phyloP scores from a whole-genome alignment of 352 stramenopile genomes.

The Globisporangium echinulatum region DNA sequence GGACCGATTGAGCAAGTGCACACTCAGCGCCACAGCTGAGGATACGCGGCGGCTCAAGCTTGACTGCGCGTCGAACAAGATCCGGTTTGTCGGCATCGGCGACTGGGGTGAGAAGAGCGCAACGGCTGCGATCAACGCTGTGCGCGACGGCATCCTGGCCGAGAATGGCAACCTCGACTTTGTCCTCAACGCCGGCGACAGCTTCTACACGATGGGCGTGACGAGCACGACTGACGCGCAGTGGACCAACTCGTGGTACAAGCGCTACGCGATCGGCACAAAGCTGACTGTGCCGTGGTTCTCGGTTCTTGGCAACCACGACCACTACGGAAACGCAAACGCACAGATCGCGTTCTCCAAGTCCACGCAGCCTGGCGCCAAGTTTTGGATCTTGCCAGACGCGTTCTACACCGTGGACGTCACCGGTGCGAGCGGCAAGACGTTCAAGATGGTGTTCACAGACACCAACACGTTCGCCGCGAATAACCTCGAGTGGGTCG shows the following conservation, averaged over 20 bases:
- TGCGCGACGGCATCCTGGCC: conserved; percentile 26
- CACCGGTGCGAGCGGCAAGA: conserved; percentile 16
- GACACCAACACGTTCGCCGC: conserved; percentile 26
- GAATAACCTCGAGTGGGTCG: conserved; percentile 19
- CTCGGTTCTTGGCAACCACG: conserved; percentile 34
- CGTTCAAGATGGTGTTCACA: conserved; percentile 27
- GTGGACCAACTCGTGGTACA: conserved; percentile 25
- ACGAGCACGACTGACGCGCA: conserved; percentile 18
- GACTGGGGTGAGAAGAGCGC: conserved; percentile 31
- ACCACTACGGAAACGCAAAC: conserved; percentile 28
- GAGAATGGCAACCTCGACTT: conserved; percentile 24
- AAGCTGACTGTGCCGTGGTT: conserved; percentile 32
- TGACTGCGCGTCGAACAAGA: background rate
- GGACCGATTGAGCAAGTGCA: too few species aligned
- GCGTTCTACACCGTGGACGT: conserved; percentile 28
- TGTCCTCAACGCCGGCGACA: conserved; percentile 31
- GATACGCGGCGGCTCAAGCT: too few species aligned
- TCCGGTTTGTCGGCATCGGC: conserved; percentile 28
- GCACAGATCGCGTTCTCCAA: conserved; percentile 25
- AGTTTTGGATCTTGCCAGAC: conserved; percentile 37
- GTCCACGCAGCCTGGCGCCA: conserved; percentile 13
- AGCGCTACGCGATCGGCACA: conserved; percentile 26
- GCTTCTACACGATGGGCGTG: conserved; percentile 38
- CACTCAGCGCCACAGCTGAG: too few species aligned
- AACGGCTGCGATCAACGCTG: conserved; percentile 18